A percentile compares a stretch with the other conserved stretches of the same genome.
Evolutionary conservation across 202 grass and related monocot species (phyloP).

Genomic region (Sporobolus alterniflorus): DNA sequence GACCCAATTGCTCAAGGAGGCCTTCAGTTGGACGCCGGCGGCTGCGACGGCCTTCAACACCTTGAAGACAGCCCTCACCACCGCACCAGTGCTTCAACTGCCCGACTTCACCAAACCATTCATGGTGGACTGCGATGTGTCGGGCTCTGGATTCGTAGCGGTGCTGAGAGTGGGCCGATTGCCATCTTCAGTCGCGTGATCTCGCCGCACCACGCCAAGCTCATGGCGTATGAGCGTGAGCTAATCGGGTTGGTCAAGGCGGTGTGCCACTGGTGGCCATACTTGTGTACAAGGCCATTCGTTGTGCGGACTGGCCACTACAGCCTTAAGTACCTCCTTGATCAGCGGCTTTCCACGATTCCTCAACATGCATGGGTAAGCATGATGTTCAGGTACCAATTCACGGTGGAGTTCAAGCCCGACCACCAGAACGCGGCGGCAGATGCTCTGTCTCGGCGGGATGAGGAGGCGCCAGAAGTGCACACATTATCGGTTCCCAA

Average conservation of each 20-base stretch:
- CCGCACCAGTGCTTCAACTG: background rate
- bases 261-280: background rate
- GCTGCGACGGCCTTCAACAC: background rate
- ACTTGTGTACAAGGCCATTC: too few relatives aligned
- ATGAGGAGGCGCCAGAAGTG: too few relatives aligned
- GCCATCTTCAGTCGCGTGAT: too few relatives aligned
- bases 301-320: too few relatives aligned
- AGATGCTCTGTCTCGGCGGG: background rate
- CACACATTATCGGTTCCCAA: too few relatives aligned
- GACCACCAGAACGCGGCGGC: background rate
- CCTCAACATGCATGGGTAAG: too few relatives aligned
- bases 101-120: background rate
- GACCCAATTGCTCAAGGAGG: background rate
- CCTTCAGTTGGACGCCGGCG: background rate
- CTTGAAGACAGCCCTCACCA: background rate
- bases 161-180: too few relatives aligned
- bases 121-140: background rate
- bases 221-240: background rate
- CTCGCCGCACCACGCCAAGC: too few relatives aligned
- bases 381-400: background rate
- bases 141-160: background rate
- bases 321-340: too few relatives aligned
- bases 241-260: background rate
- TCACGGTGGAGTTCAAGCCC: background rate
- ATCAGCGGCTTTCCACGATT: too few relatives aligned